phyloP scores from a whole-genome alignment of 768 basidiomycete genomes.

The Trametes gibbosa region DNA sequence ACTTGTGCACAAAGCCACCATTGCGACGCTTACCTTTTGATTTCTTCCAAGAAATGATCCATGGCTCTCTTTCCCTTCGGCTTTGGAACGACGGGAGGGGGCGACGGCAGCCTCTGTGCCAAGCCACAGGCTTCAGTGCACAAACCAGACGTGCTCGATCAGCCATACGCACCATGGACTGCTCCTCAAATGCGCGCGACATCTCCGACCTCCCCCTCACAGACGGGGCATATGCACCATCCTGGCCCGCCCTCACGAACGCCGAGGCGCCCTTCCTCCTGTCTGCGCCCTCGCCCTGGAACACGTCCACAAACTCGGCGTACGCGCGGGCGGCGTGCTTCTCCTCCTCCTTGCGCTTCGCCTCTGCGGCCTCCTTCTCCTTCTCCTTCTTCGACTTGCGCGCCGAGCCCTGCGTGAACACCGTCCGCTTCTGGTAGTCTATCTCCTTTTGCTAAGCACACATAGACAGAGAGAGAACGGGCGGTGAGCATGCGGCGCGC shows the following conservation, averaged over 20 bases:
- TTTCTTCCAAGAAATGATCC: conserved; percentile 95
- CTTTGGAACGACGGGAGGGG: conserved; percentile 52
- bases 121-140: background rate
- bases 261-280: conserved; percentile 51
- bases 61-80: conserved; percentile 95
- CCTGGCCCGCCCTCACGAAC: conserved; percentile 57
- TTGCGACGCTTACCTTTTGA: conserved; percentile 65
- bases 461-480: conserved; percentile 42
- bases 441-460: conserved; percentile 72
- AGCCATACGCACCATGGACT: conserved; percentile 31
- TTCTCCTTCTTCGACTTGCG: conserved; percentile 90
- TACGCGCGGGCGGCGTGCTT: conserved; percentile 75
- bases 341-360: conserved; percentile 83
- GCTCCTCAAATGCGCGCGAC: conserved; percentile 32
- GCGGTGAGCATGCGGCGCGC: conserved; percentile 56
- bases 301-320: conserved; percentile 81
- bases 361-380: conserved; percentile 90
- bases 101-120: conserved; percentile 52
- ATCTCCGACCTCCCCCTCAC: conserved; percentile 27
- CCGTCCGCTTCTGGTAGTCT: conserved; percentile 81
- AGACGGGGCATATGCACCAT: conserved; percentile 49
- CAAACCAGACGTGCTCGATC: conserved; percentile 1
- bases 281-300: conserved; percentile 65
- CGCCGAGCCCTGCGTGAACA: conserved; percentile 81
- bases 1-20: background rate